Conservation (phyloP, 331 rosid species). For the Cucumis variabilis region DNA sequence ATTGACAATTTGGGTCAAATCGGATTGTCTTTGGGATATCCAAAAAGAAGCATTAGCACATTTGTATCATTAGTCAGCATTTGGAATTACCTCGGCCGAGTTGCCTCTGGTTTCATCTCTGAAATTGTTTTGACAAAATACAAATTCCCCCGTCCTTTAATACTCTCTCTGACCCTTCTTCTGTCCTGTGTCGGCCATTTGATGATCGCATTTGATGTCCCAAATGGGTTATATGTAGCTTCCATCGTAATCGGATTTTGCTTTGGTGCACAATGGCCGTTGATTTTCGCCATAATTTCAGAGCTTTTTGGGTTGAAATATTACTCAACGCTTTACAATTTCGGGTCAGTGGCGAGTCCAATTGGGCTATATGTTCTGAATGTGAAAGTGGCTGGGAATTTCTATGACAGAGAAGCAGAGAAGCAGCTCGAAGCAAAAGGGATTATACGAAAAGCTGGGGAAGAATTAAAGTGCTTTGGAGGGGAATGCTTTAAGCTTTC, state of each 20-base stretch:
- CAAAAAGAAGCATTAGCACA: slow-evolving; percentile 39
- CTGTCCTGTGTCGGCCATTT: slow-evolving; percentile 52
- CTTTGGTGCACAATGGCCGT: slow-evolving; percentile 60
- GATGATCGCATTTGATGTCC: slow-evolving; percentile 48
- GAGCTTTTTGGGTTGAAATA: slow-evolving; percentile 58
- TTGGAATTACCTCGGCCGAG: slow-evolving; percentile 60
- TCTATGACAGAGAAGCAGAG: slow-evolving; percentile 48
- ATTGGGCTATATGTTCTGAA: slow-evolving; percentile 48
- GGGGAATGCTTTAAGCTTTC: slow-evolving; percentile 44
- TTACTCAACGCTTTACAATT: slow-evolving; percentile 51
- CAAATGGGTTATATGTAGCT: slow-evolving; percentile 44
- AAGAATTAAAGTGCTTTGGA: slow-evolving; percentile 40
- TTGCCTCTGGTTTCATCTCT: slow-evolving; percentile 42
- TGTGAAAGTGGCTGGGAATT: slow-evolving; percentile 45
- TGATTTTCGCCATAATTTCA: slow-evolving; percentile 54
- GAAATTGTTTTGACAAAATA: slow-evolving; percentile 43
- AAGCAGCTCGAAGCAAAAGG: slow-evolving; percentile 43
- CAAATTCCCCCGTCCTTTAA: slow-evolving; percentile 55
- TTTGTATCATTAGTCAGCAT: slow-evolving; percentile 53
- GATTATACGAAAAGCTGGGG: neutral
- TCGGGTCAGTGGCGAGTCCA: slow-evolving; percentile 51
- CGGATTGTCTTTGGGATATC: slow-evolving; percentile 39
- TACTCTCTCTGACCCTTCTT: slow-evolving; percentile 47
- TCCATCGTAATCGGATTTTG: slow-evolving; percentile 53
- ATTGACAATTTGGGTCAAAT: slow-evolving; percentile 57